These are phyloP conservation scores for Dactylorhiza incarnata DNA, from an alignment of 106 monocot genomes.

Conservation along the genomic window DNA sequence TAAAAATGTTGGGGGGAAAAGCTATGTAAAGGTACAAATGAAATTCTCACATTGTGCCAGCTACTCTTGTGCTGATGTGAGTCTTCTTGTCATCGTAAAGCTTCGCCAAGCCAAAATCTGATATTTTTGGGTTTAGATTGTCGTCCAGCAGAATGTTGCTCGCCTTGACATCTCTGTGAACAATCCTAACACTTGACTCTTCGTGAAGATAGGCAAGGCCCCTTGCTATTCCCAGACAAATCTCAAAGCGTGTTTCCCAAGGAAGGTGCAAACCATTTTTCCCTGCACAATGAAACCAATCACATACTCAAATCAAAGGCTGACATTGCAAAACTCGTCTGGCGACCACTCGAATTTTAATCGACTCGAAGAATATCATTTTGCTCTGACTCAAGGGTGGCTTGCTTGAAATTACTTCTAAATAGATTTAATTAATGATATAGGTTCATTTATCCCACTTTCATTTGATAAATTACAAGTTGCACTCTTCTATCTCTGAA, in stretches of 20 bases:
- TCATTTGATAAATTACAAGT: too few species aligned
- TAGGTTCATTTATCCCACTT: too few species aligned
- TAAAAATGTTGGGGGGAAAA: background rate
- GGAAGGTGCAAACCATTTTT: slow-evolving; percentile 35
- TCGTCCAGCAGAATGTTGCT: slow-evolving; percentile 71
- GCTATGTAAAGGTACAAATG: background rate
- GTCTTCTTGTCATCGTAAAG: slow-evolving; percentile 67
- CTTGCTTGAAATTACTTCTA: too few species aligned
- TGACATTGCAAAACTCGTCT: too few species aligned
- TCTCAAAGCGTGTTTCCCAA: slow-evolving; percentile 71
- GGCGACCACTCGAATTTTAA: too few species aligned
- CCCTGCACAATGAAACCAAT: slow-evolving; percentile 23
- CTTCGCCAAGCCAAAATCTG: slow-evolving; percentile 82
- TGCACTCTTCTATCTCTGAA: too few species aligned
- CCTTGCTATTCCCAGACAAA: slow-evolving; percentile 71
- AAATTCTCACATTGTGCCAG: slow-evolving; percentile 74
- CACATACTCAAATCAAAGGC: background rate
- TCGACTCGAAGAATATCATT: too few species aligned
- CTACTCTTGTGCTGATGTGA: slow-evolving; percentile 87
- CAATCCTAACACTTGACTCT: slow-evolving; percentile 61
- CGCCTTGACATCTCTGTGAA: slow-evolving; percentile 80
- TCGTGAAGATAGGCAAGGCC: slow-evolving; percentile 83
- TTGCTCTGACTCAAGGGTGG: too few species aligned
- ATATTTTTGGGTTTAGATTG: slow-evolving; percentile 66
- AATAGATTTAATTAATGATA: too few species aligned